phyloP scores from a whole-genome alignment of 345 rosid genomes.

The Eucalyptus marginata region DNA sequence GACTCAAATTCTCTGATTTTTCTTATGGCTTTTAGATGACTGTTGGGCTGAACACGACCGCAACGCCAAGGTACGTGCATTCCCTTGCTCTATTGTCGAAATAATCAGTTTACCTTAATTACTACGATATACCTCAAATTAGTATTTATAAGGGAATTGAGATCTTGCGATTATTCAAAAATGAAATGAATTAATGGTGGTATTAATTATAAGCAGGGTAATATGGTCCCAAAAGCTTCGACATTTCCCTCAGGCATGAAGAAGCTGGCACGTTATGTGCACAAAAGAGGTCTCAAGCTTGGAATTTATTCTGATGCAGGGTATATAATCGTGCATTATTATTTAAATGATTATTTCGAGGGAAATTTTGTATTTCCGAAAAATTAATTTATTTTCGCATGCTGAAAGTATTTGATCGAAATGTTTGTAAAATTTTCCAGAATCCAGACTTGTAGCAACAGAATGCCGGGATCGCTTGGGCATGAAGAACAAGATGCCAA shows the following conservation, averaged over 20 bases:
- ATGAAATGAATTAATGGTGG: neutral
- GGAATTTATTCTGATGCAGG: conserved; percentile 48
- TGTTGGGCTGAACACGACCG: conserved; percentile 39
- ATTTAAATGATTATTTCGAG: neutral
- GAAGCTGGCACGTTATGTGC: conserved; percentile 34
- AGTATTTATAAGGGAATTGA: neutral
- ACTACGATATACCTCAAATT: neutral
- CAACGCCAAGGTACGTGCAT: conserved; percentile 8
- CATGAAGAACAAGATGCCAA: conserved; percentile 44
- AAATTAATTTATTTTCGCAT: neutral
- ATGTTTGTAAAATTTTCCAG: neutral
- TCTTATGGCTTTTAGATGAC: conserved; percentile 16
- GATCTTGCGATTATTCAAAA: neutral
- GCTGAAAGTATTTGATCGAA: neutral
- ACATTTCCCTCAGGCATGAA: conserved; percentile 39
- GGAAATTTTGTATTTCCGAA: neutral
- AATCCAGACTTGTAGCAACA: conserved; percentile 41
- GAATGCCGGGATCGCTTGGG: conserved; percentile 50
- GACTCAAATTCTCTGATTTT: neutral
- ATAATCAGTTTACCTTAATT: neutral
- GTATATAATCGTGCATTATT: neutral
- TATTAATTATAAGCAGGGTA: conserved; percentile 9
- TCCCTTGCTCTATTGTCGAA: neutral
- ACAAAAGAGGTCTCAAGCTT: conserved; percentile 31
- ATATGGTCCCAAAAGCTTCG: conserved; percentile 19